Evolutionary conservation across 1,284 basidiomycete species (phyloP).

Genomic region (Ganoderma sp.): DNA sequence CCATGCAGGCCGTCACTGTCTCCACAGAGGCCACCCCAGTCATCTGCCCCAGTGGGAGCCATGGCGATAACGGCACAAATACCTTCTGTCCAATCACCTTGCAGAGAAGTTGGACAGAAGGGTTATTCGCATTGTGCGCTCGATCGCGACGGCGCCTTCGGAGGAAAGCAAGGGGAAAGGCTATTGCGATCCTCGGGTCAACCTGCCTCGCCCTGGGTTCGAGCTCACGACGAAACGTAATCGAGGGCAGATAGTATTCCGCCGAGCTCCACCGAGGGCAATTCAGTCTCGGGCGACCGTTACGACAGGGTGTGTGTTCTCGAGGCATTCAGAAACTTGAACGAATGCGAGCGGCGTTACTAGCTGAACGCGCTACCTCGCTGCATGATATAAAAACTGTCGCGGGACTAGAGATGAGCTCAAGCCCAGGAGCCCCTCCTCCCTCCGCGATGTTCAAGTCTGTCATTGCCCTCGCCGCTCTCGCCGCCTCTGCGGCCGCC

Average conservation of each 20-base stretch:
- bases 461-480: conserved; percentile 25
- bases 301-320: no score
- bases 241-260: background rate
- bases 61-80: background rate
- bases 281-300: background rate
- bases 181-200: background rate
- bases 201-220: background rate
- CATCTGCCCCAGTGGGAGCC: background rate
- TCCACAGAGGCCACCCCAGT: background rate
- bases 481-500: conserved; percentile 29
- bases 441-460: conserved; percentile 28
- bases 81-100: background rate
- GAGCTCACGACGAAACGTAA: background rate
- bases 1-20: background rate
- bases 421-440: conserved; percentile 16
- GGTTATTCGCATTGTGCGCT: background rate
- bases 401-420: background rate
- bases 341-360: background rate
- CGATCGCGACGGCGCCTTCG: conserved; percentile 9
- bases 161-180: conserved; percentile 2
- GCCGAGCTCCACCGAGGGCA: background rate
- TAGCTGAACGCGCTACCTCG: background rate
- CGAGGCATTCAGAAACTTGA: background rate
- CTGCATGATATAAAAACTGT: conserved; percentile 19
- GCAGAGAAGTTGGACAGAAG: background rate